Conservation (phyloP, 352 stramenopile genomes). For the Paralagenidium karlingii region DNA sequence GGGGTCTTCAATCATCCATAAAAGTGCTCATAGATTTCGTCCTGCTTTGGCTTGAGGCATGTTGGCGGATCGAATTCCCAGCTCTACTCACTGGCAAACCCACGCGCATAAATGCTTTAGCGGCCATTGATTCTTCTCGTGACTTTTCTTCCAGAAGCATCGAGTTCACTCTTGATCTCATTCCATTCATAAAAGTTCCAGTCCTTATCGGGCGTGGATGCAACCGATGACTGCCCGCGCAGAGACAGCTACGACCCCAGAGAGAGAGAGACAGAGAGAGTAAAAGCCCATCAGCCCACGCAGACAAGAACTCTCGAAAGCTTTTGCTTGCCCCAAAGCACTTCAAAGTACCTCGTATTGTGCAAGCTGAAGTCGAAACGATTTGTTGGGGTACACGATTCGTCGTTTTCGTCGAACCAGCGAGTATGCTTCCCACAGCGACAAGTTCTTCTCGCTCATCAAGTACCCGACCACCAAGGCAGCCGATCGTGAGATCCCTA, state of each 20-base stretch:
- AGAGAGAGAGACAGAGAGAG: too few species aligned
- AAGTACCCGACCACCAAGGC: constrained; percentile 46
- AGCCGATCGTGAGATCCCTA: constrained; percentile 35
- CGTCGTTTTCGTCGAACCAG: constrained; percentile 28
- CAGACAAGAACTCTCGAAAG: too few species aligned
- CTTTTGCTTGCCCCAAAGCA: too few species aligned
- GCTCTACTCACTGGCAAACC: too few species aligned
- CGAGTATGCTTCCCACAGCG: constrained; percentile 41
- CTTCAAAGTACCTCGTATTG: constrained; percentile 48
- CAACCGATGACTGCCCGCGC: constrained; percentile 35
- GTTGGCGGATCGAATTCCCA: too few species aligned
- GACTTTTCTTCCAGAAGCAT: too few species aligned
- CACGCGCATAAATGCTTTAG: too few species aligned
- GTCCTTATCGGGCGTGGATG: constrained; percentile 34
- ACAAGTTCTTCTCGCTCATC: constrained; percentile 56
- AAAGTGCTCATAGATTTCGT: too few species aligned
- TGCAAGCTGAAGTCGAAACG: constrained; percentile 53
- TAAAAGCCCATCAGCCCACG: too few species aligned
- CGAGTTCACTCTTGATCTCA: constrained; percentile 48
- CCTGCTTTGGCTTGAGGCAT: too few species aligned
- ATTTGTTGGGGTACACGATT: constrained; percentile 34
- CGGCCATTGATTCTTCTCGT: too few species aligned
- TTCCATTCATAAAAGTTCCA: constrained; percentile 69
- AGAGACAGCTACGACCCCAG: constrained; percentile 19
- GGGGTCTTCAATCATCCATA: too few species aligned